These are phyloP conservation scores for Apocynum venetum DNA, from an alignment of 257 asterid species.

Conservation along the genomic window DNA sequence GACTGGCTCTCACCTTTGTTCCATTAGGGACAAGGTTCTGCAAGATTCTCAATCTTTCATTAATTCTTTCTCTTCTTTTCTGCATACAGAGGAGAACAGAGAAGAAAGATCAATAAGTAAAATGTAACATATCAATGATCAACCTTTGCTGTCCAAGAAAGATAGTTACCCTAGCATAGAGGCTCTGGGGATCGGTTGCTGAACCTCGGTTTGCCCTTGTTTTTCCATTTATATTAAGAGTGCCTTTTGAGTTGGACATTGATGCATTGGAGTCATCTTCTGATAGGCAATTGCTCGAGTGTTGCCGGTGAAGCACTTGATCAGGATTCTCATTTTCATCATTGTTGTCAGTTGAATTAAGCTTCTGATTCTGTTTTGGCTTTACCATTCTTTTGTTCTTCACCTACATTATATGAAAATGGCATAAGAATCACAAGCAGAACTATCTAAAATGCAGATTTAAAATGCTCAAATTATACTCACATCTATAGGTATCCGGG, in stretches of 20 bases:
- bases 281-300: slow-evolving; percentile 31
- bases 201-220: slow-evolving; percentile 44
- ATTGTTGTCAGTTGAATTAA: slow-evolving; percentile 6
- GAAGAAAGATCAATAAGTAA: neutral
- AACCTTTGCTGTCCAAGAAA: neutral
- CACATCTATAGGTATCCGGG: slow-evolving; percentile 25
- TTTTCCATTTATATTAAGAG: slow-evolving; percentile 25
- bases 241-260: slow-evolving; percentile 26
- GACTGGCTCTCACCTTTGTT: slow-evolving; percentile 42
- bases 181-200: slow-evolving; percentile 80
- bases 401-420: slow-evolving; percentile 22
- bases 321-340: neutral
- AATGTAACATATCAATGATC: neutral
- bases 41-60: slow-evolving; percentile 72
- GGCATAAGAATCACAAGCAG: neutral
- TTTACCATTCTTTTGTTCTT: slow-evolving; percentile 38
- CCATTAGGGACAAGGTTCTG: slow-evolving; percentile 86
- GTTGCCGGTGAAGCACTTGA: slow-evolving; percentile 20
- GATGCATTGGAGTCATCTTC: slow-evolving; percentile 33
- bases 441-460: neutral
- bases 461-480: neutral
- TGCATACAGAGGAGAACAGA: slow-evolving; percentile 21
- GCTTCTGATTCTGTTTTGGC: slow-evolving; percentile 27
- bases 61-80: slow-evolving; percentile 72
- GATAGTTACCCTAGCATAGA: slow-evolving; percentile 67